Percentiles rank a stretch among this genome's conserved stretches.
These are phyloP conservation scores for Sporothrix curviconia DNA, from an alignment of 2,329 filamentous ascomycete species.

Conservation along the genomic window DNA sequence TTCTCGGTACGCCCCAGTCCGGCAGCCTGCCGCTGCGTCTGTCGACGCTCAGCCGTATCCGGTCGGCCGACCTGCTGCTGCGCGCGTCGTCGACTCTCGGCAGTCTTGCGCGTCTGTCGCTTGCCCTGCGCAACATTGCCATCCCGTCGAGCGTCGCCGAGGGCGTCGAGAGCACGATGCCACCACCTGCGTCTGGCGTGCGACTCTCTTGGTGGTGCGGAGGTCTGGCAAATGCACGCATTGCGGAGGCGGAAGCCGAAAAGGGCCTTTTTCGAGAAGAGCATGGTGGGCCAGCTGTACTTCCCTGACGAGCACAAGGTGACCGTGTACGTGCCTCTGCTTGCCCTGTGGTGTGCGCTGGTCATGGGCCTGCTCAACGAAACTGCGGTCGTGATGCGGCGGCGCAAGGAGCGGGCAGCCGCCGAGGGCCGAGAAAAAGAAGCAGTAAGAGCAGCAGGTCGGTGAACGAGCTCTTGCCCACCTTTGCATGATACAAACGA, in stretches of 20 bases:
- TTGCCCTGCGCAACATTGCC: slow-evolving; percentile 79
- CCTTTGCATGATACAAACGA: slow-evolving; percentile 10
- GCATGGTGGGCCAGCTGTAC: slow-evolving; percentile 97
- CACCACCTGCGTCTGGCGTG: slow-evolving; percentile 73
- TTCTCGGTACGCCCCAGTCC: slow-evolving; percentile 76
- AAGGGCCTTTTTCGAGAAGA: slow-evolving; percentile 96
- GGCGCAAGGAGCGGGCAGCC: slow-evolving; percentile 37
- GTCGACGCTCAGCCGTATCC: slow-evolving; percentile 76
- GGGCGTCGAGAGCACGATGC: slow-evolving; percentile 73
- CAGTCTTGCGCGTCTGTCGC: slow-evolving; percentile 79
- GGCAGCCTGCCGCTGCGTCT: slow-evolving; percentile 81
- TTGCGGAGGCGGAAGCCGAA: slow-evolving; percentile 84
- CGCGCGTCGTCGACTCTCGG: slow-evolving; percentile 90
- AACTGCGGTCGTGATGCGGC: slow-evolving; percentile 55
- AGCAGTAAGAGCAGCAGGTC: slow-evolving; percentile 15
- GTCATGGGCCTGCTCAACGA: slow-evolving; percentile 80
- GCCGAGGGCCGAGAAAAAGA: slow-evolving; percentile 30
- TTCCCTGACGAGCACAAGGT: slow-evolving; percentile 98
- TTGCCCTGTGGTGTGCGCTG: slow-evolving; percentile 90
- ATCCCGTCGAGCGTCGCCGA: slow-evolving; percentile 83
- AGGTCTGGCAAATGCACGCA: slow-evolving; percentile 70
- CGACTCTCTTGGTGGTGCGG: slow-evolving; percentile 55
- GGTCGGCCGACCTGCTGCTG: slow-evolving; percentile 75
- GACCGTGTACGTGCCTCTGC: slow-evolving; percentile 84
- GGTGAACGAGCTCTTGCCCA: not conserved